Evolutionary conservation across 768 basidiomycete genomes (phyloP), one percentile per base, ranked within the genome.

Genomic region (Cystobasidium onofrii): DNA sequence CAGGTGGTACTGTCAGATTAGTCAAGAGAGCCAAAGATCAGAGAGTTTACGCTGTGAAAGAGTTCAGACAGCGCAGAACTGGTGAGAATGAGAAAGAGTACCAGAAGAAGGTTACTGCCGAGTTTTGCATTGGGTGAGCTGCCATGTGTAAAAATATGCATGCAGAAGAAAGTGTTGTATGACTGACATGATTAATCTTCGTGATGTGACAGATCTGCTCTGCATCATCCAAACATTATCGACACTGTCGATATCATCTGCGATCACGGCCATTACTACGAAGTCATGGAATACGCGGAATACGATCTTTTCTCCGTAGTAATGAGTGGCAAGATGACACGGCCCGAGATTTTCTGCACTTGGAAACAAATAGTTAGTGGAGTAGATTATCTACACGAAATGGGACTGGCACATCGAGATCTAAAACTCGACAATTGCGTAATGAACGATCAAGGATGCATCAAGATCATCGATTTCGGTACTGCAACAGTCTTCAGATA

Each of bases 401-500:
- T 98, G 84, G 96, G 96, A 31, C 88, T 98, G 64, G 96, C 96
- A 4, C 96, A 99, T 80, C 91, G 96, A 55, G 96, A 99, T 82
- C 87, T 99, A 83, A 99, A 99, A 82, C 89, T 99, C 74, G 96
- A 99, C 84, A 99, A 99, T 81, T 98, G 96, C 82, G 96, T 99
- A 83, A 96, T 99, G 91, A 95, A 90, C n/a, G 84, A 84, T 1
- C 85, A 89, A 79, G 92, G 97, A 80, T 86, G 96, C 77, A 91
- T 99, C 84, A 99, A 99, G 81, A 86, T 99, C 77, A 99, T 99
- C 83, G 96, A 99, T 82, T 99, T 99, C 83, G 96, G 96, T 65
- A 99, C 96, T 4, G 96, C 96, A n/a, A 93, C 93, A 76, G 94
- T 99, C 74, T 99, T 99, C 83, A 92, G 96, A 78, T 99, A 98